A percentile compares a stretch with the other conserved stretches of the same genome.
These are phyloP conservation scores for Lentinula sp. DNA, from an alignment of 768 basidiomycete species.

Conservation along the genomic window DNA sequence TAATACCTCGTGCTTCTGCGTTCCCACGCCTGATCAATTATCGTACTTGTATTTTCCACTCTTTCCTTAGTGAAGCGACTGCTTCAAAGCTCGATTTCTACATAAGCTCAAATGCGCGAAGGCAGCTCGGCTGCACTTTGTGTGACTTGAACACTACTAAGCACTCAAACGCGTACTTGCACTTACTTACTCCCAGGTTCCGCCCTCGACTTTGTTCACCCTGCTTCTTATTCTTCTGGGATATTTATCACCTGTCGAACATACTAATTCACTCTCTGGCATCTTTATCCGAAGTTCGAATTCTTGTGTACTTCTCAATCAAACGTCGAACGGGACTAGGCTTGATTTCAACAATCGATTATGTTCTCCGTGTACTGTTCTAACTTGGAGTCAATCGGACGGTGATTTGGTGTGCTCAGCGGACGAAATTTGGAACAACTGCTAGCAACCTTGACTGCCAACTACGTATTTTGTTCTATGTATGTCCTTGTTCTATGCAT, in stretches of 20 bases:
- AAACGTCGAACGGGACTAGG: not conserved
- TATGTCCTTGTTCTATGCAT: too few species aligned
- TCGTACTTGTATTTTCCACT: too few species aligned
- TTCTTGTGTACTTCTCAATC: not conserved
- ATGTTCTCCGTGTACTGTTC: not conserved
- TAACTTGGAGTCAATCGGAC: not conserved
- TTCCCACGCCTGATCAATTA: too few species aligned
- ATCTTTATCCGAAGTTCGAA: not conserved
- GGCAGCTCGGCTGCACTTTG: too few species aligned
- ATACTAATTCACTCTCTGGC: not conserved
- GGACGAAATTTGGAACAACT: not conserved
- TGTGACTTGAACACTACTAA: too few species aligned
- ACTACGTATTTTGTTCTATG: too few species aligned
- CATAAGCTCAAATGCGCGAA: too few species aligned
- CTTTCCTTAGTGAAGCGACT: too few species aligned
- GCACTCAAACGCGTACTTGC: too few species aligned
- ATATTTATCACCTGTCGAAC: not conserved
- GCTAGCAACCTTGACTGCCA: not conserved
- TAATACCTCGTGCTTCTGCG: not conserved
- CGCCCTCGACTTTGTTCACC: too few species aligned
- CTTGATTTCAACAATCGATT: not conserved
- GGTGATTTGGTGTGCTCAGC: not conserved
- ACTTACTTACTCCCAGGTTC: too few species aligned
- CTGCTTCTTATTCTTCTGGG: not conserved
- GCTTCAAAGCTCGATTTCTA: too few species aligned